phyloP scores from a whole-genome alignment of 441 rosid species.

The Pelargonium cotyledonis region DNA sequence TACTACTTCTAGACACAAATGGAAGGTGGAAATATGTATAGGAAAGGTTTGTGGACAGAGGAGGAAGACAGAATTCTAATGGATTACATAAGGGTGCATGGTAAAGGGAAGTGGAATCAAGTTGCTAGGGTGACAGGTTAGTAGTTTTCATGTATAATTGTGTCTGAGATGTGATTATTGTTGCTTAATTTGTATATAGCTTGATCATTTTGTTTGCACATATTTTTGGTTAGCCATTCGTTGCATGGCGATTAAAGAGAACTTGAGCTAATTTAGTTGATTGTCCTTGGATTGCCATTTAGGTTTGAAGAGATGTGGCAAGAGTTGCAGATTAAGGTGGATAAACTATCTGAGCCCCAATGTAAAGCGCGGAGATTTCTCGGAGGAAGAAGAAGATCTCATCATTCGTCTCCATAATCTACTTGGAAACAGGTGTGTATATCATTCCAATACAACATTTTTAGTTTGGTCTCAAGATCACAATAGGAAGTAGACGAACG shows the following conservation, averaged over 20 bases:
- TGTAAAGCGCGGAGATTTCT: slow-evolving; percentile 50
- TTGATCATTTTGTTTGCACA: neutral
- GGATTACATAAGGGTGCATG: slow-evolving; percentile 44
- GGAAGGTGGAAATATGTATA: slow-evolving; percentile 29
- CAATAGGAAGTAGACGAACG: too few species aligned
- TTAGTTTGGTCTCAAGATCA: too few species aligned
- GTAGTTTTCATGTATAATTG: neutral
- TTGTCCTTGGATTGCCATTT: neutral
- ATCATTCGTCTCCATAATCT: slow-evolving; percentile 63
- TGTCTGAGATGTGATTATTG: neutral
- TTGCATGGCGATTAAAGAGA: neutral
- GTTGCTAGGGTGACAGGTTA: slow-evolving; percentile 41
- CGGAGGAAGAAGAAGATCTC: slow-evolving; percentile 68
- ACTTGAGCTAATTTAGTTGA: neutral
- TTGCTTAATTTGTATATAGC: neutral
- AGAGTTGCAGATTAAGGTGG: slow-evolving; percentile 63
- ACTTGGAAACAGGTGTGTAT: slow-evolving; percentile 53
- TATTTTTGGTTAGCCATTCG: neutral
- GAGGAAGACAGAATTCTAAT: slow-evolving; percentile 54
- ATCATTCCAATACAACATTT: neutral
- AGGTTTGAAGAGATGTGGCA: slow-evolving; percentile 61
- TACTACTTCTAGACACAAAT: slow-evolving; percentile 8
- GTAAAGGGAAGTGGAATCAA: slow-evolving; percentile 62
- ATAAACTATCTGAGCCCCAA: slow-evolving; percentile 29
- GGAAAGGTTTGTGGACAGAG: slow-evolving; percentile 52